Base-by-base conservation (phyloP, 1,284 basidiomycete species). In the Heterobasidion occidentale region DNA sequence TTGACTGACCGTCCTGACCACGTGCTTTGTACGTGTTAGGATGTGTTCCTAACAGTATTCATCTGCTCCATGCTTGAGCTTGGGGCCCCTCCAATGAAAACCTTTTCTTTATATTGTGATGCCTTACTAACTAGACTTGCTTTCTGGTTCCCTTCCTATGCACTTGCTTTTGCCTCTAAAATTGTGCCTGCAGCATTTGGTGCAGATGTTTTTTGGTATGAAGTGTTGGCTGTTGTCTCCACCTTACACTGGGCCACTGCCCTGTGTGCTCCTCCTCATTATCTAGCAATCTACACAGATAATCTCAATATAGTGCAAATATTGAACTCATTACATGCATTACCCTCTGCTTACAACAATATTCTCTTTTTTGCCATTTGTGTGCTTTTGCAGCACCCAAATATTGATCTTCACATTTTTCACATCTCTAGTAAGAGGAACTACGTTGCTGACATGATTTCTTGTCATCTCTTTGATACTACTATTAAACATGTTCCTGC, bases 231-330 rank as follows among this genome's bases (percentile, higher is more conserved):
- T 20, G 65, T 74, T 1, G 17, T 60, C 2, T 55, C 62, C 0
- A 67, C 67, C 0, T 52, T 72, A 0, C 12, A 42, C 1, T 58
- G 55, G 42, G 55, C 56, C 11, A 35, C 48, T 9, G 17, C 56
- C 9, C 51, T 58, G 0, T 35, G 14, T 8, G 9, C 27, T n/a
- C 50, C n/a, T 2, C 62, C 11, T 36, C 60, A 1, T 14, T 58
- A 60, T 6, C n/a, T 68, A 6, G 56, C 57, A 1, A 61, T 71
- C 5, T 66, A 54, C 46, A 61, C 71, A 1, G 72, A 77, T 57
- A 74, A 68, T 56, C 27, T 52, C 0, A 70, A 72, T 59, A 67
- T 66, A 0, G 69, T 73, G 2, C 56, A 67, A 27, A 67, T 74
- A 7, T 77, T 76, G 59, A 59, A 65, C 53, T 60, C 68, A 0